These are phyloP conservation scores for Trichoderma simmonsii DNA, from an alignment of 2,329 filamentous ascomycete species.

Conservation along the genomic window DNA sequence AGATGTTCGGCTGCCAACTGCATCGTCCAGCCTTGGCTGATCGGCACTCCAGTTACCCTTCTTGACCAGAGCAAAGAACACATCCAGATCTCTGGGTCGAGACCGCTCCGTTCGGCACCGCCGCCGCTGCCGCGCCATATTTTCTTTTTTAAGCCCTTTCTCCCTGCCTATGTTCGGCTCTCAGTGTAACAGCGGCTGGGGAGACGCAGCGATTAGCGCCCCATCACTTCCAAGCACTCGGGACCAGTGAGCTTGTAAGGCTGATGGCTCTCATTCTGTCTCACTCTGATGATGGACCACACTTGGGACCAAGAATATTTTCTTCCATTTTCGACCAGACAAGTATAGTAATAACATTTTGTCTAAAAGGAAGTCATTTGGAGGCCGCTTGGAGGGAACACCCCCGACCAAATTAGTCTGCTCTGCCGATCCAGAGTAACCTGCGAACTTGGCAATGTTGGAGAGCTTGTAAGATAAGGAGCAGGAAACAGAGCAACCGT, in stretches of 20 bases:
- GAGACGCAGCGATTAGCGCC: conserved; percentile 17
- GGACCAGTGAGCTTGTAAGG: conserved; percentile 18
- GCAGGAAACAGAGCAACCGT: neutral
- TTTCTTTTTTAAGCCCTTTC: conserved; percentile 7
- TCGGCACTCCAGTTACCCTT: conserved; percentile 12
- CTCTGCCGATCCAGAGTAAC: neutral
- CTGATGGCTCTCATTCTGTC: conserved; percentile 12
- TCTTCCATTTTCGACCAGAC: neutral
- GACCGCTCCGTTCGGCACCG: conserved; percentile 18
- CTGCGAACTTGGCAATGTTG: neutral
- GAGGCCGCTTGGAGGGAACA: neutral
- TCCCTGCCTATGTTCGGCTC: conserved; percentile 8
- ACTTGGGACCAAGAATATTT: neutral
- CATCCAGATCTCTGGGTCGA: conserved; percentile 18
- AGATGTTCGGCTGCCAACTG: neutral
- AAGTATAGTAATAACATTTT: neutral
- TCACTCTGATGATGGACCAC: neutral
- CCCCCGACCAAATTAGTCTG: neutral
- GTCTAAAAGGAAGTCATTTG: neutral
- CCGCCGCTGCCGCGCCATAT: conserved; percentile 15
- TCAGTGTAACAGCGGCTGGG: conserved; percentile 14
- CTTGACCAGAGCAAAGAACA: neutral
- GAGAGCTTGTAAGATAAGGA: neutral
- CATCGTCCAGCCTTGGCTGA: neutral
- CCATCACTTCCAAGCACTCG: conserved; percentile 20